A percentile compares a stretch with the other conserved stretches of the same genome.
phyloP scores from a whole-genome alignment of 192 early-diverging fungal genomes.

The Backusella morwellensis region DNA sequence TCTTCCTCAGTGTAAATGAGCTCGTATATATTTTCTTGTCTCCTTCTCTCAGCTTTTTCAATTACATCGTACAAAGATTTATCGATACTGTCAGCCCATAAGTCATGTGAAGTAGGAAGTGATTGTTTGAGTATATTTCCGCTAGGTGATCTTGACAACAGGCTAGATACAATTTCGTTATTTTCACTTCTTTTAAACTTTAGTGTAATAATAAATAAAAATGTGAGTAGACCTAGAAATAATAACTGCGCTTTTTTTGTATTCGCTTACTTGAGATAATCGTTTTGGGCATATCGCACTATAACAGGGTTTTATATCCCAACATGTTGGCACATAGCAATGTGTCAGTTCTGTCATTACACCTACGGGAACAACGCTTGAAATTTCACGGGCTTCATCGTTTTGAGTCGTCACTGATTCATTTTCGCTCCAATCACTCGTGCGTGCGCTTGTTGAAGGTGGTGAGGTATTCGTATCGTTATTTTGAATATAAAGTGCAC shows the following conservation, averaged over 20 bases:
- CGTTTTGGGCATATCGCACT: constrained; percentile 84
- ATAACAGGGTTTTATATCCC: constrained; percentile 78
- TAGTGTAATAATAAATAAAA: background rate
- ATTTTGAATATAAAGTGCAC: constrained; percentile 8
- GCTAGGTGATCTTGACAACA: background rate
- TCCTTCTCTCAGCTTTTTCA: constrained; percentile 62
- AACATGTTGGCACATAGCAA: constrained; percentile 94
- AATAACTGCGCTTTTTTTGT: background rate
- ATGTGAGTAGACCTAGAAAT: background rate
- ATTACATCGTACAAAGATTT: constrained; percentile 68
- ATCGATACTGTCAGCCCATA: constrained; percentile 85
- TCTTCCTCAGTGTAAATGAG: constrained; percentile 76
- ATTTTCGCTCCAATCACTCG: constrained; percentile 7
- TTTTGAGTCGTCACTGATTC: constrained; percentile 4
- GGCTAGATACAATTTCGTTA: background rate
- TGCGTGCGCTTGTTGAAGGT: background rate
- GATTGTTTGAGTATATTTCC: constrained; percentile 7
- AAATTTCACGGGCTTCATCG: background rate
- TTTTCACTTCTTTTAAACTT: constrained; percentile 10
- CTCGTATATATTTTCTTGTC: constrained; percentile 85
- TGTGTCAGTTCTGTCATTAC: constrained; percentile 87
- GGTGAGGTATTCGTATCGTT: background rate
- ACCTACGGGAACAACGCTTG: constrained; percentile 61
- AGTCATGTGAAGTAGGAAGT: constrained; percentile 53
- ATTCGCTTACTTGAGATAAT: constrained; percentile 53